Conservation (phyloP, 2,329 filamentous ascomycete genomes). For the Fusarium oxysporum region DNA sequence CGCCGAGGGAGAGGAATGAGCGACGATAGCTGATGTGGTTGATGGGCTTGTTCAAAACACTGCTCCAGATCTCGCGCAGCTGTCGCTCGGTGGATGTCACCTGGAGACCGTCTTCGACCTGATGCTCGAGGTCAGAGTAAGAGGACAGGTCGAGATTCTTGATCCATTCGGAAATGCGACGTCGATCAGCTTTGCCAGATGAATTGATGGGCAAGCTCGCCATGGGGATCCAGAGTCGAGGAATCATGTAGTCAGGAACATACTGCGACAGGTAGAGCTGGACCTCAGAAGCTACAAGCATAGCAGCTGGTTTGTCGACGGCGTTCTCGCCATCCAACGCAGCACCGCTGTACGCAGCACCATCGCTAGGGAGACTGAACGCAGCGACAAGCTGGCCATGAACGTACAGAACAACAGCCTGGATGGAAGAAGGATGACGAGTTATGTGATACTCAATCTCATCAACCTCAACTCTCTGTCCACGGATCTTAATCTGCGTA, state of each 20-base stretch:
- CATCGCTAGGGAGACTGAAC: not conserved
- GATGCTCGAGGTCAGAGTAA: not conserved
- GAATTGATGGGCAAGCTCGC: not conserved
- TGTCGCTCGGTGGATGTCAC: not conserved
- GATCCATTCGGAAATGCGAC: not conserved
- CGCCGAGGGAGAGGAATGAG: not conserved
- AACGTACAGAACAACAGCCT: not conserved
- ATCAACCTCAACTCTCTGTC: conserved; percentile 1
- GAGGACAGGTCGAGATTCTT: not conserved
- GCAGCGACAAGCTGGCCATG: not conserved
- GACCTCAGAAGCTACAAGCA: not conserved
- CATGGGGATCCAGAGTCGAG: not conserved
- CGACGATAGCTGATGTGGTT: not conserved
- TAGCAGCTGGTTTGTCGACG: not conserved
- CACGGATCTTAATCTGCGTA: conserved; percentile 5
- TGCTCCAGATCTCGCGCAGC: not conserved
- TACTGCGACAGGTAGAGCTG: conserved; percentile 1
- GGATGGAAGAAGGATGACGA: not conserved
- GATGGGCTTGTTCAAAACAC: not conserved
- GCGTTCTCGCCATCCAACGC: not conserved
- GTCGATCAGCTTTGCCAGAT: conserved; percentile 1
- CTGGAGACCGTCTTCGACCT: not conserved
- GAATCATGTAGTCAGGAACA: not conserved
- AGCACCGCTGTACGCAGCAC: not conserved
- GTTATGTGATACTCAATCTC: conserved; percentile 10